Percentiles rank a stretch among this genome's conserved stretches.
phyloP scores from a whole-genome alignment of 257 asterid species.

The Capsicum baccatum region DNA sequence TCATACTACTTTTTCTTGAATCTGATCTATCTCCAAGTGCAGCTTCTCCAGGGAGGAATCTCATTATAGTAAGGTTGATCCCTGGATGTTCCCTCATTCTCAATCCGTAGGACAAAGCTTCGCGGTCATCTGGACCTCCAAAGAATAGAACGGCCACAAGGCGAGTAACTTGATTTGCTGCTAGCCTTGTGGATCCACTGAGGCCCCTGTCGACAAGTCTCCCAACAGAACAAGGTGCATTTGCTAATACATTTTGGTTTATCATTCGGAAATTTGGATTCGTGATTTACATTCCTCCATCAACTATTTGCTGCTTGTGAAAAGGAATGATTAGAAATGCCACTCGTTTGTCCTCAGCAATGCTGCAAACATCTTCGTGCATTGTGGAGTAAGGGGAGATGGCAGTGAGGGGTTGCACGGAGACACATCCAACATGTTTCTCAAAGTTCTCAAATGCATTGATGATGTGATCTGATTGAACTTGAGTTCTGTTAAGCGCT shows the following conservation, averaged over 20 bases:
- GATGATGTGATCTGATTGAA: slow-evolving; percentile 90
- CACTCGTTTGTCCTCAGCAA: slow-evolving; percentile 84
- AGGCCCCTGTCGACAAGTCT: slow-evolving; percentile 90
- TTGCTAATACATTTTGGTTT: slow-evolving; percentile 78
- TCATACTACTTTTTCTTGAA: neutral
- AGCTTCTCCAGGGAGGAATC: slow-evolving; percentile 57
- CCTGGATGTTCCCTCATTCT: slow-evolving; percentile 81
- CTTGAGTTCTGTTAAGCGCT: slow-evolving; percentile 77
- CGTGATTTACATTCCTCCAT: slow-evolving; percentile 88
- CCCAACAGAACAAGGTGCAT: slow-evolving; percentile 89
- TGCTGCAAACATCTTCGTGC: slow-evolving; percentile 87
- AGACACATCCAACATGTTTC: slow-evolving; percentile 60
- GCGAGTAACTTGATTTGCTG: slow-evolving; percentile 48
- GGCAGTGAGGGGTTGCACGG: slow-evolving; percentile 80
- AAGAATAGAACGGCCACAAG: slow-evolving; percentile 73
- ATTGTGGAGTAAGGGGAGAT: slow-evolving; percentile 94
- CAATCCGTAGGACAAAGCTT: slow-evolving; percentile 75
- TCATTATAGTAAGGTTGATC: slow-evolving; percentile 59
- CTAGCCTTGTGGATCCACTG: slow-evolving; percentile 67
- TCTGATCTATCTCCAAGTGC: slow-evolving; percentile 27
- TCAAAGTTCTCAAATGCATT: slow-evolving; percentile 91
- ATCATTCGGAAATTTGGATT: slow-evolving; percentile 74
- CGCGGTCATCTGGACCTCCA: slow-evolving; percentile 89
- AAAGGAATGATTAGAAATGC: slow-evolving; percentile 77
- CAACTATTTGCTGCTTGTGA: slow-evolving; percentile 94